Conservation (phyloP, 2,329 filamentous ascomycete species). For the Colletotrichum sp. region DNA sequence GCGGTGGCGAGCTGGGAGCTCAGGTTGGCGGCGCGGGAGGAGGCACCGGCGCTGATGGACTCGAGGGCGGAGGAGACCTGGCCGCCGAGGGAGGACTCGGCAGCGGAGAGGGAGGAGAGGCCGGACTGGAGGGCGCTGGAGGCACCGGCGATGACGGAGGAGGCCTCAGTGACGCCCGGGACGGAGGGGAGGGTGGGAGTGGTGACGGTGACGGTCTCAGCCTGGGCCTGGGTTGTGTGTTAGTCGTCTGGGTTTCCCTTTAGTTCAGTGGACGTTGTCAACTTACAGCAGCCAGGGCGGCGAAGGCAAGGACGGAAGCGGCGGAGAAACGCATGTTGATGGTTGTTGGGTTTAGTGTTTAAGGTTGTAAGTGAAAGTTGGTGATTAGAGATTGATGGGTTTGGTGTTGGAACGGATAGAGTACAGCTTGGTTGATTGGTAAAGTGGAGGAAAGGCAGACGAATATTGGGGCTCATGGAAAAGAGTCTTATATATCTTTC, state of each 20-base stretch:
- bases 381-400: neutral
- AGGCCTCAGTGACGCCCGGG: constrained; percentile 17
- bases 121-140: neutral
- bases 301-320: constrained; percentile 40
- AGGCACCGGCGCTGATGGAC: constrained; percentile 1
- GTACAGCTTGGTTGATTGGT: neutral
- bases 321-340: constrained; percentile 48
- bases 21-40: constrained; percentile 24
- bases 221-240: constrained; percentile 14
- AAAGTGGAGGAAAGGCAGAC: neutral
- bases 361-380: neutral
- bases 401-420: neutral
- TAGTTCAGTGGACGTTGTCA: neutral
- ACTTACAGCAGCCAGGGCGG: constrained; percentile 31
- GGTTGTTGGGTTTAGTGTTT: neutral
- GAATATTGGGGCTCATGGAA: neutral
- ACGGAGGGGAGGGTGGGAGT: constrained; percentile 1
- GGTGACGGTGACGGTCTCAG: constrained; percentile 23
- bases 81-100: constrained; percentile 26
- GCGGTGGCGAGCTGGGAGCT: constrained; percentile 29
- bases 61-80: constrained; percentile 18
- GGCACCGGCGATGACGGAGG: neutral
- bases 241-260: neutral
- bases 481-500: constrained; percentile 18
- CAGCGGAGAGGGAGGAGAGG: constrained; percentile 24